Base-by-base conservation (phyloP, 495 filamentous ascomycete species). In the Xylaria curta region DNA sequence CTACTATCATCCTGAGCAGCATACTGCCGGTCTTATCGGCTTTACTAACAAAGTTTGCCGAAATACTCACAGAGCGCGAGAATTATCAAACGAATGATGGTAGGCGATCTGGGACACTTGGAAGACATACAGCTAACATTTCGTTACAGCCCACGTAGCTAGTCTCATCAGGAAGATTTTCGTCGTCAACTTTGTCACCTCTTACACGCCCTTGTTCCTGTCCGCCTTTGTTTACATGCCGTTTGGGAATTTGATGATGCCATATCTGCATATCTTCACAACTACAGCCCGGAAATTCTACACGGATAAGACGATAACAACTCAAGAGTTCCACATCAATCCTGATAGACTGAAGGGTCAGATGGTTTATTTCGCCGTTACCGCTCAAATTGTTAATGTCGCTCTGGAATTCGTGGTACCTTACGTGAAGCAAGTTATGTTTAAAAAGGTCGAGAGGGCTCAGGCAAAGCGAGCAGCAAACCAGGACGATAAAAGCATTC, bases 201-300 rank as follows among this genome's bases (percentile, higher is more conserved):
- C 96, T 0, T 99, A 98, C 77, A 88, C 97, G 4, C 92, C 94
- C 0, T 89, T 99, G 40, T 91, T 97, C 80, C 84, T 99, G 17
- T 98, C 96, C 0, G 94, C 96, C 9, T 99, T 99, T 78, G 91
- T 99, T 67, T 99, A 99, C 75, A 93, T 99, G 31, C 97, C 96
- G 0, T 99, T 98, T 79, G 96, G 93, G 9, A 91, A 89, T 74
- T 74, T 92, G 44, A 90, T 99, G 66, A 93, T 97, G 1, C 96
- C 96, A 0, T 92, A 98, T 72, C 87, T 99, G 15, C 93, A 98
- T 76, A 80, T 98, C 64, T 97, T 98, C 83, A 88, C 88, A 69
- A 76, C 94, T 47, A 93, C 93, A 0, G 90, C 93, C 1, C 89
- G 88, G 68, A 90, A 90, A 3, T 92, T 97, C 76, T 91, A 91